These are phyloP conservation scores for Areca catechu DNA, from an alignment of 176 grass and related monocot genomes.

Conservation along the genomic window DNA sequence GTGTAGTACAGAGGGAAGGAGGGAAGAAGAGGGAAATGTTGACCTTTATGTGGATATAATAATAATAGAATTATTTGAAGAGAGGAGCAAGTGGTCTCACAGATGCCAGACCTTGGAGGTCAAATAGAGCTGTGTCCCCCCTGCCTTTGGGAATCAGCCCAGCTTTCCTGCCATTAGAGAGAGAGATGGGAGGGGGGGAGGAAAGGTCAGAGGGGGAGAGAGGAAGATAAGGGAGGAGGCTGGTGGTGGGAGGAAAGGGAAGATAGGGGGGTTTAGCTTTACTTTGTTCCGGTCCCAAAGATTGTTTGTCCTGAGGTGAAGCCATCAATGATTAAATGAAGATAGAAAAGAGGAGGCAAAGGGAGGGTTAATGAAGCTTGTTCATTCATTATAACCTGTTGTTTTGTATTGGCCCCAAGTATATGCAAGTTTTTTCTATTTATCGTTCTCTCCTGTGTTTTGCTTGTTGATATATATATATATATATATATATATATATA, in stretches of 20 bases:
- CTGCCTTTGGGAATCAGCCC: slow-evolving; percentile 24
- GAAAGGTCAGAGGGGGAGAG: slow-evolving; percentile 21
- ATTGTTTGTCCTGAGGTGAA: background rate
- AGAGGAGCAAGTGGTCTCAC: too few relatives aligned
- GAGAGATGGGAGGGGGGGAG: slow-evolving; percentile 26
- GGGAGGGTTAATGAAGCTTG: background rate
- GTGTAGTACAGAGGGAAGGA: background rate
- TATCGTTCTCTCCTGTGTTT: too few relatives aligned
- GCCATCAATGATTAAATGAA: slow-evolving; percentile 5
- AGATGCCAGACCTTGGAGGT: slow-evolving; percentile 12
- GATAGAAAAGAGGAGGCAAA: background rate
- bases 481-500: too few relatives aligned
- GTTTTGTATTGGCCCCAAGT: too few relatives aligned
- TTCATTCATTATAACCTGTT: too few relatives aligned
- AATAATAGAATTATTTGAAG: too few relatives aligned
- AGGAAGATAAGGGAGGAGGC: slow-evolving; percentile 1
- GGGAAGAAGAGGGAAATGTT: background rate
- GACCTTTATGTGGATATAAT: background rate
- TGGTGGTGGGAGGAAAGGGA: background rate
- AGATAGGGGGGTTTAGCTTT: slow-evolving; percentile 9
- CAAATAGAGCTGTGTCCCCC: slow-evolving; percentile 41
- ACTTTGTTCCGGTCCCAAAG: background rate
- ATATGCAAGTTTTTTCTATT: too few relatives aligned
- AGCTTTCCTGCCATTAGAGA: slow-evolving; percentile 71
- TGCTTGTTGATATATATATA: too few relatives aligned